Conservation (phyloP, 306 rosid species). For the Betula pendula region DNA sequence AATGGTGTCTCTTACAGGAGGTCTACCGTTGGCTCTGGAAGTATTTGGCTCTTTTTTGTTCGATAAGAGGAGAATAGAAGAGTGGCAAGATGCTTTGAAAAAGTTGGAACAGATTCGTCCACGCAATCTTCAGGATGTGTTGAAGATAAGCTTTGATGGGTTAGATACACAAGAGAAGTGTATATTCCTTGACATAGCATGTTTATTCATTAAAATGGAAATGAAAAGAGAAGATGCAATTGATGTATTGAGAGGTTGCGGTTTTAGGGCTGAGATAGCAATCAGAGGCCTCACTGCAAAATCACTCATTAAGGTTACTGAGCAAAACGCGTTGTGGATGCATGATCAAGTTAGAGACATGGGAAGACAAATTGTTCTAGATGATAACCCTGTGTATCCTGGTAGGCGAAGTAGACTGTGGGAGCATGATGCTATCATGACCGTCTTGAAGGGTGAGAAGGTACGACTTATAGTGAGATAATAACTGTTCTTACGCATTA, state of each 20-base stretch:
- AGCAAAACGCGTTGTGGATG: constrained; percentile 42
- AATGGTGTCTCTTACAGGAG: constrained; percentile 49
- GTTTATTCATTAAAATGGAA: constrained; percentile 44
- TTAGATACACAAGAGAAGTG: constrained; percentile 46
- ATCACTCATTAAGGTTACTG: constrained; percentile 46
- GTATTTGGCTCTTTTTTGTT: constrained; percentile 51
- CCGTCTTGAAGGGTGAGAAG: constrained; percentile 36
- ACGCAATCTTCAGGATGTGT: constrained; percentile 37
- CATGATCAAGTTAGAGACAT: constrained; percentile 68
- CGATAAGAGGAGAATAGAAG: constrained; percentile 32
- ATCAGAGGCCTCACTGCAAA: constrained; percentile 36
- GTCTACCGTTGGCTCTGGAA: constrained; percentile 62
- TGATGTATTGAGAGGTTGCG: constrained; percentile 46
- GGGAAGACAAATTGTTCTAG: constrained; percentile 57
- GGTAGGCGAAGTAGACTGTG: constrained; percentile 54
- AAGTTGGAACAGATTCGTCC: constrained; percentile 44
- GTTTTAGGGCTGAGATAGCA: constrained; percentile 44
- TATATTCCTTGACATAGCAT: constrained; percentile 59
- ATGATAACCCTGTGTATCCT: constrained; percentile 22
- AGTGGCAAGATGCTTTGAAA: constrained; percentile 45
- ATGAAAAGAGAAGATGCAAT: constrained; percentile 42
- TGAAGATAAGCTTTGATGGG: constrained; percentile 50
- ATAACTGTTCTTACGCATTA: neutral
- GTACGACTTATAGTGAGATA: constrained; percentile 23
- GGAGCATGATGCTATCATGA: constrained; percentile 50